Percentiles rank a stretch among this genome's conserved stretches.
phyloP scores from a whole-genome alignment of 2,329 filamentous ascomycete species.

The Shiraia bambusicola region DNA sequence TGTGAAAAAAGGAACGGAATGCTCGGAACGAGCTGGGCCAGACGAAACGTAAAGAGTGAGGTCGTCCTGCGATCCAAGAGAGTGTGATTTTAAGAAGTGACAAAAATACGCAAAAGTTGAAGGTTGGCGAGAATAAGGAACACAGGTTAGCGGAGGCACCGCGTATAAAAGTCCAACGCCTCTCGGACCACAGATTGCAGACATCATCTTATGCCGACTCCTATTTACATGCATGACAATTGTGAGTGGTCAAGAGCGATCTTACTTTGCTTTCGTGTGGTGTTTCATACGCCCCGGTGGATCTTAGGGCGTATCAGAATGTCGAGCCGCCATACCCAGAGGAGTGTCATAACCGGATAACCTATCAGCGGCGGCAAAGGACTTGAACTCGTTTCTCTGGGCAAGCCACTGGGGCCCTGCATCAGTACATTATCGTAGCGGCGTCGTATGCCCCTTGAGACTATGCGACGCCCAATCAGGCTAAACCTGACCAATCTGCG shows the following conservation, averaged over 20 bases:
- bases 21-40: slow-evolving; percentile 26
- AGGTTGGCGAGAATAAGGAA: slow-evolving; percentile 28
- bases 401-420: slow-evolving; percentile 32
- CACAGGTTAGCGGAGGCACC: slow-evolving; percentile 19
- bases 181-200: slow-evolving; percentile 31
- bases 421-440: no score
- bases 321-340: slow-evolving; percentile 22
- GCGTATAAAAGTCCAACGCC: slow-evolving; percentile 31
- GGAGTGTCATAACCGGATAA: slow-evolving; percentile 6
- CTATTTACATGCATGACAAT: slow-evolving; percentile 22
- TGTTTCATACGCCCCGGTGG: slow-evolving; percentile 39
- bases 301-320: slow-evolving; percentile 38
- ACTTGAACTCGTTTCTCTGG: slow-evolving; percentile 30
- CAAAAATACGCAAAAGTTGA: slow-evolving; percentile 24
- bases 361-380: slow-evolving; percentile 25
- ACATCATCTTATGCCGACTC: slow-evolving; percentile 18
- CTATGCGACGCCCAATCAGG: slow-evolving; percentile 9
- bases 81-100: slow-evolving; percentile 26
- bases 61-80: slow-evolving; percentile 36
- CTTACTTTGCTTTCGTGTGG: slow-evolving; percentile 23
- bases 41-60: slow-evolving; percentile 25
- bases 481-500: slow-evolving; percentile 10
- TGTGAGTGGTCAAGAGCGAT: slow-evolving; percentile 30
- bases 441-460: slow-evolving; percentile 16
- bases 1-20: slow-evolving; percentile 33